These are phyloP conservation scores for Boeremia lycopersici DNA, from an alignment of 2,329 filamentous ascomycete genomes.

Conservation along the genomic window DNA sequence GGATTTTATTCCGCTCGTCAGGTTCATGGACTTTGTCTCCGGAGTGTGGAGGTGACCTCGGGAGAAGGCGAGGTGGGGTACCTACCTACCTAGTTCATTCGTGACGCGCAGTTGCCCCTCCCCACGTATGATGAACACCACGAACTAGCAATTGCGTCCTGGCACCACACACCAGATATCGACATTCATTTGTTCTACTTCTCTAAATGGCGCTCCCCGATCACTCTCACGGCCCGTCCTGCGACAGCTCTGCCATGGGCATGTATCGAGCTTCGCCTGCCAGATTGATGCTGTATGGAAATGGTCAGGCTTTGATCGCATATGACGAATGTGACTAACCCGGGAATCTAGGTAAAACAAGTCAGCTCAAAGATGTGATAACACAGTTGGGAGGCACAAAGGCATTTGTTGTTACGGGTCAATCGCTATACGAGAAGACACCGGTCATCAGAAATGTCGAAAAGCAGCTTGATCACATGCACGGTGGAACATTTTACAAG, in stretches of 20 bases:
- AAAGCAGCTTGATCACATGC: conserved; percentile 55
- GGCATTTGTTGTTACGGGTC: conserved; percentile 63
- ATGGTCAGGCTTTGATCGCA: conserved; percentile 22
- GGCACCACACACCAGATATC: neutral
- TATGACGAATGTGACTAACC: neutral
- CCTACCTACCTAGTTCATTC: too few species aligned
- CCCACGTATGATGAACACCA: neutral
- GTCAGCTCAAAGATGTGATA: conserved; percentile 40
- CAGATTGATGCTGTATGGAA: conserved; percentile 48
- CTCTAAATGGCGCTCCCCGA: conserved; percentile 39
- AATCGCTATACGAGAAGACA: conserved; percentile 61
- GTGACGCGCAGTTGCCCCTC: neutral
- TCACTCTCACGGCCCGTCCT: conserved; percentile 31
- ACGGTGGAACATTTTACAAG: conserved; percentile 61
- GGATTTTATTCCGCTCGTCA: neutral
- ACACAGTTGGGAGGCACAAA: conserved; percentile 50
- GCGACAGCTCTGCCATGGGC: conserved; percentile 42
- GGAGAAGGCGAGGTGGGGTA: conserved; percentile 1
- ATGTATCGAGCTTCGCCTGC: conserved; percentile 45
- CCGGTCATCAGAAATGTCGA: conserved; percentile 60
- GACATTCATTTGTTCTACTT: neutral
- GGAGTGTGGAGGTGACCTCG: neutral
- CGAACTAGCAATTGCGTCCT: neutral
- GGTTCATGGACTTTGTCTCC: neutral
- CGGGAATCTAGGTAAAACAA: conserved; percentile 38